Percentiles rank a stretch among this genome's conserved stretches.
Conservation (phyloP, 2,329 filamentous ascomycete genomes). For the Pseudogymnoascus pannorum region DNA sequence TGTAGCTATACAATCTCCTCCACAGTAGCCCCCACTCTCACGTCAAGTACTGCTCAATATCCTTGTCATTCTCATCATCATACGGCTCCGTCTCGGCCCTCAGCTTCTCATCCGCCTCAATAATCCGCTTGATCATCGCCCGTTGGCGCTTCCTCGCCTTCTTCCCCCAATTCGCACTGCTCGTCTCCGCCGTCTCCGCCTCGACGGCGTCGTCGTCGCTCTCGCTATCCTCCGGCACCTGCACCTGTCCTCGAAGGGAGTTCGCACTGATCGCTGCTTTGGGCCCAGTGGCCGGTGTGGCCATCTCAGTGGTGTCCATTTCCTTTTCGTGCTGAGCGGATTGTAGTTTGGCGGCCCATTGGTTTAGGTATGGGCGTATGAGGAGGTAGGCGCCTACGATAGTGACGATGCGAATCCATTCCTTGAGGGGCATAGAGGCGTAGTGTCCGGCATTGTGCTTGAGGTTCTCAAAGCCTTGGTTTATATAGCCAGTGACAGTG, state of each 20-base stretch:
- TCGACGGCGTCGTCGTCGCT: slow-evolving; percentile 40
- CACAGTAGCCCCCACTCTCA: slow-evolving; percentile 33
- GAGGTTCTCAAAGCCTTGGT: slow-evolving; percentile 1
- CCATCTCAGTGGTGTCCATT: slow-evolving; percentile 33
- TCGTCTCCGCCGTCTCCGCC: slow-evolving; percentile 32
- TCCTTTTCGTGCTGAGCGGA: slow-evolving; percentile 53
- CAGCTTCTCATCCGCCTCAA: slow-evolving; percentile 51
- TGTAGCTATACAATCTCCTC: neutral
- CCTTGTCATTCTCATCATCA: slow-evolving; percentile 64
- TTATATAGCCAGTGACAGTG: neutral
- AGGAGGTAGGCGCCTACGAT: slow-evolving; percentile 68
- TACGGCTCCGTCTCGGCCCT: slow-evolving; percentile 45
- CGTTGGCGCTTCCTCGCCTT: slow-evolving; percentile 64
- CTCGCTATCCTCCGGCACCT: slow-evolving; percentile 46
- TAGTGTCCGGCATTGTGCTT: slow-evolving; percentile 6
- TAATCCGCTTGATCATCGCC: slow-evolving; percentile 55
- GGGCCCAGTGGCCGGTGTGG: slow-evolving; percentile 31
- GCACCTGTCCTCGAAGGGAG: slow-evolving; percentile 49
- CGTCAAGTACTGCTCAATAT: slow-evolving; percentile 65
- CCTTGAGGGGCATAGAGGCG: slow-evolving; percentile 38
- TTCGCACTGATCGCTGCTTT: slow-evolving; percentile 56
- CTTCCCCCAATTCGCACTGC: slow-evolving; percentile 53
- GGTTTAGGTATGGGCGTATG: slow-evolving; percentile 66
- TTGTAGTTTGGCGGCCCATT: slow-evolving; percentile 55
- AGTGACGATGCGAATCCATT: slow-evolving; percentile 62